Base-by-base conservation (phyloP, 139 green algal species). In the Zygnema cylindricum region DNA sequence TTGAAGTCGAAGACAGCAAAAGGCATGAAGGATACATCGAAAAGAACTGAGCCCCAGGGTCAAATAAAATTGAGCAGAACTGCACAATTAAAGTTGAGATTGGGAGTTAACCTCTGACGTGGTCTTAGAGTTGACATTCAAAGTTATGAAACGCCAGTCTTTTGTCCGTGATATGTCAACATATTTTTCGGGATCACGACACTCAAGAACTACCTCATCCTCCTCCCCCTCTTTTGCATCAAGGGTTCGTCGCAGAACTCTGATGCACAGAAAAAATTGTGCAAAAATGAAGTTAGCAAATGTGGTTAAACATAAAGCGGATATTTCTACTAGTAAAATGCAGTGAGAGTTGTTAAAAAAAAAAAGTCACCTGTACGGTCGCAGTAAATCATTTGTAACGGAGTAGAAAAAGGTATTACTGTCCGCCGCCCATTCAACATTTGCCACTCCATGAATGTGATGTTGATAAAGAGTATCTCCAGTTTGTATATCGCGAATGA, bases 101-200 rank as follows among this genome's bases (percentile, higher is more conserved):
- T n/a, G n/a, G n/a, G 49, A 63, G 49, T 7, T 87, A 30, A 77
- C 85, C 76, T 90, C 85, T 32, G 82, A 90, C 39, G 32, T 63
- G 38, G 82, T 91, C 11, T 87, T 90, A 21, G 83, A 90, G 41
- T 84, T 91, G 82, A 23, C 43, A 71, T 91, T 89, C 57, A 91
- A 54, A 1, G 43, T 91, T 32, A 85, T 22, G 11, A 75, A 75
- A 2, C 2, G n/a, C 49, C 87, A 90, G 82, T 91, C 87, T 43
- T 91, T 91, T 49, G 81, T 90, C 2, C 82, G 36, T 35, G 75
- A 38, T 3, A 89, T 42, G 82, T 91, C 87, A 2, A 90, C 75
- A 25, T 77, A 91, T 2, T 39, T 76, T 1, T 2, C 43, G 2
- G 43, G 30, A 33, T 90, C 87, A 11, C 33, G 3, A 77, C 55